A percentile compares a stretch with the other conserved stretches of the same genome.
These are phyloP conservation scores for Rhodamnia rubescens DNA, from an alignment of 345 rosid species.

Conservation along the genomic window DNA sequence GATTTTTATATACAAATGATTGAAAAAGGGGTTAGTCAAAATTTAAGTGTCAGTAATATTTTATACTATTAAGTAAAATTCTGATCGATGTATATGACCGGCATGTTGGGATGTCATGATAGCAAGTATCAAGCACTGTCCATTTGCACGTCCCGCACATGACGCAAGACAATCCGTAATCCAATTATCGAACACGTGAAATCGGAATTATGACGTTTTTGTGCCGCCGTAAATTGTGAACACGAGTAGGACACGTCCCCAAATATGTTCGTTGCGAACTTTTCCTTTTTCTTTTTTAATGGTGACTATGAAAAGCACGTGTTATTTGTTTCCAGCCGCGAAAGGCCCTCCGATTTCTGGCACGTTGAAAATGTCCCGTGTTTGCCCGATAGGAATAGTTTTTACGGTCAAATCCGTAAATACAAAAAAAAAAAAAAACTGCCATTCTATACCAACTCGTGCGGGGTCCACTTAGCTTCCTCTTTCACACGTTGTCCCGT, in stretches of 20 bases:
- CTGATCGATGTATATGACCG: neutral
- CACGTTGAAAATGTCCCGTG: neutral
- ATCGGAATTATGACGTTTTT: too few relatives aligned
- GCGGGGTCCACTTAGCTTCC: neutral
- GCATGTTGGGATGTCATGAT: accelerated
- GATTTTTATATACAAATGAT: too few relatives aligned
- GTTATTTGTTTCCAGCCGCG: neutral
- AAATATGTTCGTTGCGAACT: neutral
- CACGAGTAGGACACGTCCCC: neutral
- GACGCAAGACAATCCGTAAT: too few relatives aligned
- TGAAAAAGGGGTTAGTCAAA: too few relatives aligned
- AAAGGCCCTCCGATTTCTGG: neutral
- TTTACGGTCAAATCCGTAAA: neutral
- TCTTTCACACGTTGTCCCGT: neutral
- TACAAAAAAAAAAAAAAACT: too few relatives aligned
- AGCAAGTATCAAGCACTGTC: neutral
- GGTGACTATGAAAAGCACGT: neutral
- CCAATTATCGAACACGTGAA: too few relatives aligned
- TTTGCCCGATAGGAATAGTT: neutral
- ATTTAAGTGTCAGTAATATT: too few relatives aligned
- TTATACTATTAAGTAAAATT: too few relatives aligned
- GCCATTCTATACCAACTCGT: neutral
- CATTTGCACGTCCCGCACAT: neutral
- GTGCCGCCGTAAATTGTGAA: too few relatives aligned
- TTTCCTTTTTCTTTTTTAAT: too few relatives aligned